Evolutionary conservation across 1,139 yeast species (phyloP).

Genomic region (Blastobotrys ciferrii): DNA sequence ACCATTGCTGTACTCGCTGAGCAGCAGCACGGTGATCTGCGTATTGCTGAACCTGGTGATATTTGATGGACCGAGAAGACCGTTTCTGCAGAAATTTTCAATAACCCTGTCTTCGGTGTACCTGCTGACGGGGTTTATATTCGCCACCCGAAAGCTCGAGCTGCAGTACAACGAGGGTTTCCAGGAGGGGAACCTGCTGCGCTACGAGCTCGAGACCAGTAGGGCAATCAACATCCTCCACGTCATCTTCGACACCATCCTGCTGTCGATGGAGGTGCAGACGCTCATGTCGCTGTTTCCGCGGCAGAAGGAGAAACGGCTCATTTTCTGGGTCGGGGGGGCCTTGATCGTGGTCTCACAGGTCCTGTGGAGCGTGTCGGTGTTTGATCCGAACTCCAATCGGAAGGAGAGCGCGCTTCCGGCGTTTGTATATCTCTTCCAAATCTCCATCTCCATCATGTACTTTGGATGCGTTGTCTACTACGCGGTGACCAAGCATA

Average conservation of each 20-base stretch:
- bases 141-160: constrained; percentile 46
- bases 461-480: constrained; percentile 67
- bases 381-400: constrained; percentile 43
- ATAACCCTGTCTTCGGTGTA: constrained; percentile 30
- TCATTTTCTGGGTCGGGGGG: constrained; percentile 62
- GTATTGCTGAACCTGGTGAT: constrained; percentile 63
- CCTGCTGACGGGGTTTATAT: constrained; percentile 50
- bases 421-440: constrained; percentile 72
- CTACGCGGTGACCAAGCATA: constrained; percentile 54
- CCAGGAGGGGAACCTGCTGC: constrained; percentile 51
- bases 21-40: constrained; percentile 64
- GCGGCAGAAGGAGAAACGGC: constrained; percentile 66
- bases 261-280: constrained; percentile 74
- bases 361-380: constrained; percentile 67
- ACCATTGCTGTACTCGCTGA: constrained; percentile 57
- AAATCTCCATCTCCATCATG: constrained; percentile 71
- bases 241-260: constrained; percentile 55
- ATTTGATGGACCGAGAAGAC: constrained; percentile 45
- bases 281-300: constrained; percentile 70
- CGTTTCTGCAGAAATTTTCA: constrained; percentile 35
- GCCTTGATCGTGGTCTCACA: constrained; percentile 58
- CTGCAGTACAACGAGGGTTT: constrained; percentile 53
- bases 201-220: constrained; percentile 46
- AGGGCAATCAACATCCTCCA: constrained; percentile 56
- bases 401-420: constrained; percentile 61